phyloP scores from a whole-genome alignment of 257 asterid genomes.

The Paulownia fortunei region DNA sequence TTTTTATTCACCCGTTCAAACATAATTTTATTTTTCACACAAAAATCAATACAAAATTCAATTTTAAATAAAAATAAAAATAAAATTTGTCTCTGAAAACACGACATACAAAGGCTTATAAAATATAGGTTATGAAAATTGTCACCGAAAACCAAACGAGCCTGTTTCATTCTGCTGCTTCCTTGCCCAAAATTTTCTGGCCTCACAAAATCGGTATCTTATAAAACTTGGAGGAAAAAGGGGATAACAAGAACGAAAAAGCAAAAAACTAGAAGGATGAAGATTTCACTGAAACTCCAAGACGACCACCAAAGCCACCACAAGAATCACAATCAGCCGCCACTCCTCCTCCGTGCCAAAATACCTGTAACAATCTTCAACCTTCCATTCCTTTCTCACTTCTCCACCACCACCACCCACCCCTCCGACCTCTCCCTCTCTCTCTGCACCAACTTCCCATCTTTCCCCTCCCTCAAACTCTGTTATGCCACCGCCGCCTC shows the following conservation, averaged over 20 bases:
- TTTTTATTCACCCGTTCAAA: too few species aligned
- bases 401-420: slow-evolving; percentile 81
- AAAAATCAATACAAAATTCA: too few species aligned
- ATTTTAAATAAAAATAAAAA: too few species aligned
- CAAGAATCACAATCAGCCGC: slow-evolving; percentile 41
- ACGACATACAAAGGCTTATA: too few species aligned
- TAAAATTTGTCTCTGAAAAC: too few species aligned
- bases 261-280: slow-evolving; percentile 44
- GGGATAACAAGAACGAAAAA: neutral
- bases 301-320: slow-evolving; percentile 43
- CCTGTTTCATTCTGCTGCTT: too few species aligned
- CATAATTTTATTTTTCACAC: too few species aligned
- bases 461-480: slow-evolving; percentile 80
- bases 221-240: neutral
- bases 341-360: slow-evolving; percentile 82
- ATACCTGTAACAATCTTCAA: slow-evolving; percentile 76
- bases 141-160: too few species aligned
- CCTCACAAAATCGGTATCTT: slow-evolving; percentile 25
- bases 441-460: slow-evolving; percentile 70
- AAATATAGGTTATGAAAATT: too few species aligned
- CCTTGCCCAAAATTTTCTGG: slow-evolving; percentile 9
- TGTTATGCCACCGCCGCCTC: slow-evolving; percentile 62
- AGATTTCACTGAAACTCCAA: slow-evolving; percentile 70
- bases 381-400: slow-evolving; percentile 79
- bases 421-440: slow-evolving; percentile 87